Evolutionary conservation across 805 yeast species (phyloP), one percentile per base, ranked within the genome.

Genomic region (Yamadazyma sp.): DNA sequence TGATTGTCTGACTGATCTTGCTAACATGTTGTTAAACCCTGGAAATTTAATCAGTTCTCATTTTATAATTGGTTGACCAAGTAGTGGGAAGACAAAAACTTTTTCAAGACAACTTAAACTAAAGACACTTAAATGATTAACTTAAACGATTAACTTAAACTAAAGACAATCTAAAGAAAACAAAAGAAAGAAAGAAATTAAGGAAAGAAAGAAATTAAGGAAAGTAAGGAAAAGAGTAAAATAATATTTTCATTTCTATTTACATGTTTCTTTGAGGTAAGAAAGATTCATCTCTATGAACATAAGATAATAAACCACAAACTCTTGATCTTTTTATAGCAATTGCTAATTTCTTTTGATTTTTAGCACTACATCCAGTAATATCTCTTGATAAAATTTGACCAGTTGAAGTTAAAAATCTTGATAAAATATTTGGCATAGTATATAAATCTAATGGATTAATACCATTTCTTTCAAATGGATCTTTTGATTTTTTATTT

Each of bases 291-390:
- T 80, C 82, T 53, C 68, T 77, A 50, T 85, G 88, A n/a, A 81
- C 82, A 42, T 80, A 68, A 27, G 93, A 79, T 55, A 88, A 65
- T 41, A 87, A 69, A 0, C 96, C 97, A 36, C 82, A 78, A 4
- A 83, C 79, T 53, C 91, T 77, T 11, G 89, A 80, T 48, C 96
- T 73, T 53, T 84, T 79, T 30, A 88, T 73, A 12, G 96, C 94
- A 48, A 77, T 82, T 1, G 88, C 70, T 48, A 88, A 60, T 47
- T 73, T 70, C 51, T 76, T 78, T 55, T 88, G 96, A 50, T 82
- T 84, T 44, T 66, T 70, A 8, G 73, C 72, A 25, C 66, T 72
- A 43, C 86, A 70, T 4, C 91, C 88, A 2, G 87, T 80, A 11
- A 78, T 75, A 35, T 78, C 77, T 40, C 91, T 73, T 14, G 87